These are phyloP conservation scores for Juglanconis sp. DNA, from an alignment of 2,329 filamentous ascomycete genomes.

Conservation along the genomic window DNA sequence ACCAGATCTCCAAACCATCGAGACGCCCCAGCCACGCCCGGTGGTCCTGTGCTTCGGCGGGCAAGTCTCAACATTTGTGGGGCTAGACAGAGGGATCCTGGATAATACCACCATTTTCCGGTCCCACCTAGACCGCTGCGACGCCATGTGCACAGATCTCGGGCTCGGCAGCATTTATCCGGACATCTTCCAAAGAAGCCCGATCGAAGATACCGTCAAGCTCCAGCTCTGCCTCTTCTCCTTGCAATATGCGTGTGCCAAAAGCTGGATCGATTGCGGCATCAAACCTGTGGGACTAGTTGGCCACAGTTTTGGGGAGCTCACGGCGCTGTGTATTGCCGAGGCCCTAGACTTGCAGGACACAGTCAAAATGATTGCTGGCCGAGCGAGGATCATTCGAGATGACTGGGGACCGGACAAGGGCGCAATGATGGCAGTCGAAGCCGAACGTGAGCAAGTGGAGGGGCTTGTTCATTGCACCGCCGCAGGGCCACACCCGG, in stretches of 20 bases:
- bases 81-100: slow-evolving; percentile 29
- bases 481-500: not conserved
- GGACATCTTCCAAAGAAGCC: too few species aligned
- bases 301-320: slow-evolving; percentile 41
- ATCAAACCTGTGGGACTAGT: slow-evolving; percentile 27
- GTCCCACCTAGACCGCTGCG: too few species aligned
- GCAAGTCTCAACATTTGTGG: slow-evolving; percentile 29
- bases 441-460: not conserved
- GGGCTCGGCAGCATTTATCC: too few species aligned
- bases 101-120: slow-evolving; percentile 23
- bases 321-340: slow-evolving; percentile 36
- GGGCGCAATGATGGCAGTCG: slow-evolving; percentile 38
- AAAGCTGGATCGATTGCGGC: slow-evolving; percentile 35
- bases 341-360: slow-evolving; percentile 29
- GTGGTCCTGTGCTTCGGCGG: slow-evolving; percentile 8
- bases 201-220: slow-evolving; percentile 20
- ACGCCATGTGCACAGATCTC: too few species aligned
- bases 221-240: slow-evolving; percentile 40
- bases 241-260: slow-evolving; percentile 34
- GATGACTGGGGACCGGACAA: slow-evolving; percentile 33
- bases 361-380: slow-evolving; percentile 26
- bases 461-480: not conserved
- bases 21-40: too few species aligned
- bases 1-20: too few species aligned
- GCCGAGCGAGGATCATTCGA: slow-evolving; percentile 28